A percentile compares a stretch with the other conserved stretches of the same genome.
These are phyloP conservation scores for Phytophthora syringae DNA, from an alignment of 352 stramenopile species.

Conservation along the genomic window DNA sequence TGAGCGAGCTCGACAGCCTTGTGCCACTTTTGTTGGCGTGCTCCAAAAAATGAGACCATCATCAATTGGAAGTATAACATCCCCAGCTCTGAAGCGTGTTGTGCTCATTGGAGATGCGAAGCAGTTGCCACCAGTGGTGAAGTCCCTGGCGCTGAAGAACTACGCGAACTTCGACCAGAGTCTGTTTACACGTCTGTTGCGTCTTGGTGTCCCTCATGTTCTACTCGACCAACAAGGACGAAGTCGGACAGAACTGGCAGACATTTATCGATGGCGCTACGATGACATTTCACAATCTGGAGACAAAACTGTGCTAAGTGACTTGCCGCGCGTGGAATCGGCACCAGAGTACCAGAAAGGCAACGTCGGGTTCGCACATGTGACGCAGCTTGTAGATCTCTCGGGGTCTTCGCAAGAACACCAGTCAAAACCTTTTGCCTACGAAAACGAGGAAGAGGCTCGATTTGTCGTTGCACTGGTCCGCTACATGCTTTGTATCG, in stretches of 20 bases:
- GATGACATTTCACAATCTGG: slow-evolving; percentile 17
- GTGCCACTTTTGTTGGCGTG: slow-evolving; percentile 92
- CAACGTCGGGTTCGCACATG: slow-evolving; percentile 92
- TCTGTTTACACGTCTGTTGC: slow-evolving; percentile 94
- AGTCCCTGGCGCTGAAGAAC: slow-evolving; percentile 86
- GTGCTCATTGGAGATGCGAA: slow-evolving; percentile 95
- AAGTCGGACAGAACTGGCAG: slow-evolving; percentile 84
- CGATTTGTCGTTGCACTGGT: slow-evolving; percentile 94
- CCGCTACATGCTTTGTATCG: slow-evolving; percentile 93
- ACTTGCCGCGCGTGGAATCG: slow-evolving; percentile 34
- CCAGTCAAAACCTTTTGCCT: slow-evolving; percentile 83
- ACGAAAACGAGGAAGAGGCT: slow-evolving; percentile 96
- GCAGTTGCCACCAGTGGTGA: slow-evolving; percentile 92
- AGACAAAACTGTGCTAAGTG: slow-evolving; percentile 23
- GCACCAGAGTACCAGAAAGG: slow-evolving; percentile 49
- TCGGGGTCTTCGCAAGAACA: slow-evolving; percentile 60
- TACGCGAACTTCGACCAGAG: slow-evolving; percentile 95
- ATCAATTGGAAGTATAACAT: slow-evolving; percentile 2
- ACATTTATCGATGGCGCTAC: slow-evolving; percentile 91
- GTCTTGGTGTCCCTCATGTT: slow-evolving; percentile 92
- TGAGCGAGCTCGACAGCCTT: slow-evolving; percentile 95
- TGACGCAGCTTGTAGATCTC: slow-evolving; percentile 92
- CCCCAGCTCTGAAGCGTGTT: slow-evolving; percentile 90
- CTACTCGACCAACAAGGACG: slow-evolving; percentile 93
- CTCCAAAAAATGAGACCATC: slow-evolving; percentile 14